Base-by-base conservation (phyloP, 2,329 filamentous ascomycete genomes). In the Fusarium sarcochroum region DNA sequence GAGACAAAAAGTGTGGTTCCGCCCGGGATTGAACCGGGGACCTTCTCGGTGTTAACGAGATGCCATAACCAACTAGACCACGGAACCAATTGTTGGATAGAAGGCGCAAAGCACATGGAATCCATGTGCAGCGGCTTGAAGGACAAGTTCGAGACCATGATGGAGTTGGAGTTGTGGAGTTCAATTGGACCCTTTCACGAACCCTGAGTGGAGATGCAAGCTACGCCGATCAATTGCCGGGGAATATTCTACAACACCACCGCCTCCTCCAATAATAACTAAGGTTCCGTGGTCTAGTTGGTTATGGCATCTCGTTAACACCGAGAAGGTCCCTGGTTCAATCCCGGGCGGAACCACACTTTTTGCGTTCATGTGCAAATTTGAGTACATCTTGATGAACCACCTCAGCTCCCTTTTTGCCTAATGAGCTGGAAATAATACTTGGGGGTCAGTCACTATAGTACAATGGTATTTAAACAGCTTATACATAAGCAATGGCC, bases 61-160 rank as follows among this genome's bases (percentile, higher is more conserved):
- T 72, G 69, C 69, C 69, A 72, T 72, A 49, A 72, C 71, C 71
- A 73, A 60, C 71, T 73, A 73, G 70, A 73, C 71, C 71, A 73
- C 70, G 66, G 38, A 72, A 73, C 67, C 67, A 9, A 50, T 48
- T 50, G 8, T 41, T 61, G 27, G n/a, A 18, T 3, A 4, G 2
- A 13, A 21, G 6, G 9, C 1, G 17, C 13, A 27, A 20, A 17
- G 21, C 35, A 18, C 45, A 62, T 53, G 27, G 32, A 20, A 20
- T 35, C 41, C 30, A 66, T 58, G 27, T 60, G 14, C 27, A 34
- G 20, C 11, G 14, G 11, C 27, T 18, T 7, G 8, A 15, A 15
- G 20, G 11, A 30, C 15, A 18, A 5, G 5, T 35, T 20, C 6
- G 14, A 21, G 13, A 27, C 51, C 27, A 21, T 9, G 32, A 49